A percentile compares a stretch with the other conserved stretches of the same genome.
phyloP scores from a whole-genome alignment of 139 green algal genomes.

The Picochlorum sp. region DNA sequence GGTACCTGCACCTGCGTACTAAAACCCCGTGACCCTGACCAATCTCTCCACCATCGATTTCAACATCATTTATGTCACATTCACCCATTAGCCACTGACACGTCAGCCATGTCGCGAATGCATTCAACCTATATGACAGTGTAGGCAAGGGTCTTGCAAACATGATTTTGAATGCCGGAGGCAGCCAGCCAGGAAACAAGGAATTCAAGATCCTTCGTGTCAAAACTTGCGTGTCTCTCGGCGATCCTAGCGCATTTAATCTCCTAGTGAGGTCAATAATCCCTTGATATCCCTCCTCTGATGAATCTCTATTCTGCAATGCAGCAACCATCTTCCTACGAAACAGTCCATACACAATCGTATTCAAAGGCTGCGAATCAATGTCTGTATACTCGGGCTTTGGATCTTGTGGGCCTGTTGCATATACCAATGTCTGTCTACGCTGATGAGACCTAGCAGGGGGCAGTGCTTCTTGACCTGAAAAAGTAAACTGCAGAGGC shows the following conservation, averaged over 20 bases:
- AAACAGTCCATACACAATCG: slow-evolving; percentile 63
- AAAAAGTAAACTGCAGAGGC: too few species aligned
- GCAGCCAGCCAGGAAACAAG: slow-evolving; percentile 78
- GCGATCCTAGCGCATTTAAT: slow-evolving; percentile 47
- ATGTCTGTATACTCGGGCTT: slow-evolving; percentile 30
- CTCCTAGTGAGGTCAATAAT: slow-evolving; percentile 78
- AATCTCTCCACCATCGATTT: slow-evolving; percentile 51
- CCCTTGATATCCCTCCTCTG: slow-evolving; percentile 54
- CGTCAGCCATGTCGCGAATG: slow-evolving; percentile 61
- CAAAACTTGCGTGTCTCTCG: slow-evolving; percentile 44
- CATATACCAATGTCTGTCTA: background rate
- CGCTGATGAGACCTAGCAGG: too few species aligned
- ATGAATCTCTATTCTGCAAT: slow-evolving; percentile 46
- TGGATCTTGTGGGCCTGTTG: slow-evolving; percentile 1
- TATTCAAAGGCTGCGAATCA: slow-evolving; percentile 57
- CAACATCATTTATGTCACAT: slow-evolving; percentile 72
- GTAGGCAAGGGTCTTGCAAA: slow-evolving; percentile 45
- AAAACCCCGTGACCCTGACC: slow-evolving; percentile 52
- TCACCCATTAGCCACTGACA: slow-evolving; percentile 90
- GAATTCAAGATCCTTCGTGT: slow-evolving; percentile 62
- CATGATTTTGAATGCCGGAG: slow-evolving; percentile 48
- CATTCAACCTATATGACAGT: slow-evolving; percentile 62
- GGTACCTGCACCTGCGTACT: slow-evolving; percentile 79
- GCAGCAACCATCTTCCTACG: slow-evolving; percentile 61
- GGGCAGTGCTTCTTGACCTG: too few species aligned